Evolutionary conservation across 148 eudicot genomes (phyloP).

Genomic region (Hydrangea macrophylla): DNA sequence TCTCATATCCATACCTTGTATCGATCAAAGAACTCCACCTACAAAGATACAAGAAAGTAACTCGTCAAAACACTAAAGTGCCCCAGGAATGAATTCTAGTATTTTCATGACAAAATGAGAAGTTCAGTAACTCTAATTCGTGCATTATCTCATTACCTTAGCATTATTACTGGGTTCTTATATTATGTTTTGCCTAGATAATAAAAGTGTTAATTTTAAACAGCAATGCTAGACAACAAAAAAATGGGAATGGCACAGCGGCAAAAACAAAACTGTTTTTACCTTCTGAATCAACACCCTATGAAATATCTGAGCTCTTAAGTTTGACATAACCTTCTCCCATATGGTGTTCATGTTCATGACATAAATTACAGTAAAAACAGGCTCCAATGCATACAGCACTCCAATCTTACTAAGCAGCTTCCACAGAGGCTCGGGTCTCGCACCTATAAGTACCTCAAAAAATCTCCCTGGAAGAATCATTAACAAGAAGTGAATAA

Average conservation of each 20-base stretch:
- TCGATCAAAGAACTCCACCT: conserved; percentile 92
- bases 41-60: conserved; percentile 25
- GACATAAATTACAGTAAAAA: conserved; percentile 77
- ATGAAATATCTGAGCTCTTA: conserved; percentile 89
- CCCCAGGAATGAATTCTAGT: no score
- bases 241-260: no score
- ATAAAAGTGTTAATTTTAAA: no score
- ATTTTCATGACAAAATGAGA: no score
- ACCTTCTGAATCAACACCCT: conserved; percentile 93
- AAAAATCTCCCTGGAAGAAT: conserved; percentile 73
- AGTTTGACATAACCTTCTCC: conserved; percentile 98
- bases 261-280: conserved; percentile 7
- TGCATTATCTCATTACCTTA: no score
- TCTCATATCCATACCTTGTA: conserved; percentile 66
- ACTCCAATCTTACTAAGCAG: conserved; percentile 68
- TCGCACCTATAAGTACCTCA: conserved; percentile 75
- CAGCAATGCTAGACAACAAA: no score
- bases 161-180: no score
- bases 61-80: conserved; percentile 7
- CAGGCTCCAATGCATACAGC: conserved; percentile 79
- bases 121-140: no score
- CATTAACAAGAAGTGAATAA: conserved; percentile 7
- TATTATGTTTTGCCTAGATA: no score
- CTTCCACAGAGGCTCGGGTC: conserved; percentile 69
- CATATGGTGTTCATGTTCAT: conserved; percentile 78